These are phyloP conservation scores for Trichoderma lentiforme DNA, from an alignment of 2,329 filamentous ascomycete species.

Conservation along the genomic window DNA sequence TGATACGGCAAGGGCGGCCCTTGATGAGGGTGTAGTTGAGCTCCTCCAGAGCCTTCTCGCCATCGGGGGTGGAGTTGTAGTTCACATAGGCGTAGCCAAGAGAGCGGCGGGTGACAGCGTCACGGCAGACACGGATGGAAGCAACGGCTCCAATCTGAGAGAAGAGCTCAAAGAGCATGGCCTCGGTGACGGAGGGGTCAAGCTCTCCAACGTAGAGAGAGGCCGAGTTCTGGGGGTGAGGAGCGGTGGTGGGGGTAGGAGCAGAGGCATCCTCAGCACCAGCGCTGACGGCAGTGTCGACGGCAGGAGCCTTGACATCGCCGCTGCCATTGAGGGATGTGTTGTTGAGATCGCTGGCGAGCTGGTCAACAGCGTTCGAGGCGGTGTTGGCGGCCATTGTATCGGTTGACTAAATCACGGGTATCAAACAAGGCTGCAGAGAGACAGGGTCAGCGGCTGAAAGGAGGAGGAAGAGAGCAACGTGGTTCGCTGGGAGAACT, in stretches of 20 bases:
- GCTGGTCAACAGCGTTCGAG: conserved; percentile 69
- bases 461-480: background rate
- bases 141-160: conserved; percentile 98
- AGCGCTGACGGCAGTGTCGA: conserved; percentile 70
- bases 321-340: conserved; percentile 66
- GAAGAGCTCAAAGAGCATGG: conserved; percentile 99
- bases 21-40: conserved; percentile 99
- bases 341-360: conserved; percentile 73
- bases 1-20: conserved; percentile 97
- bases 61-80: conserved; percentile 96
- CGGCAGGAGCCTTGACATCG: conserved; percentile 61
- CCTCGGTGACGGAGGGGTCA: conserved; percentile 95
- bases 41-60: conserved; percentile 97
- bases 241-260: conserved; percentile 69
- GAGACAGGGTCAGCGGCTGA: background rate
- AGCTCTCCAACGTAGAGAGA: conserved; percentile 99
- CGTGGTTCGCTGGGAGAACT: background rate
- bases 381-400: conserved; percentile 58
- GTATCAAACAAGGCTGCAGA: conserved; percentile 16
- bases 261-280: conserved; percentile 58
- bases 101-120: conserved; percentile 96
- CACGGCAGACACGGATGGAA: conserved; percentile 98
- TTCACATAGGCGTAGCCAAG: conserved; percentile 99
- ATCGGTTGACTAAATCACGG: conserved; percentile 8
- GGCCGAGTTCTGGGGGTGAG: conserved; percentile 85